phyloP scores from a whole-genome alignment of 2,329 filamentous ascomycete genomes.

The Rhinocladiella similis region DNA sequence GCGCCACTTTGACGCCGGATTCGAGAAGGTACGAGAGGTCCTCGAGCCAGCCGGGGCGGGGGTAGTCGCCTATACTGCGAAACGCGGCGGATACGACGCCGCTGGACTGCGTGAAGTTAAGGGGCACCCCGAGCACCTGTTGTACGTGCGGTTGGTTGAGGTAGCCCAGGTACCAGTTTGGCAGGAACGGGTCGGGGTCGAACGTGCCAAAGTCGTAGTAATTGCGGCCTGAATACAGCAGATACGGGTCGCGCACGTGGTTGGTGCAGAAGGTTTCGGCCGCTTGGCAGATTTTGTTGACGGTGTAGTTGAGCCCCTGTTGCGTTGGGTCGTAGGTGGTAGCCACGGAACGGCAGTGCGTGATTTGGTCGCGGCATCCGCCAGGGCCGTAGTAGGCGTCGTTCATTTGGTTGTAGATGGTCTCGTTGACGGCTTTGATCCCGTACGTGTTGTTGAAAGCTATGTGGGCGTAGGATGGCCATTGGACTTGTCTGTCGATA shows the following conservation, averaged over 20 bases:
- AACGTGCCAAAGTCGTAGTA: conserved; percentile 53
- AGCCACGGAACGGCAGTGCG: conserved; percentile 52
- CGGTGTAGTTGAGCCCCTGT: conserved; percentile 33
- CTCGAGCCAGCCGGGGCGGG: conserved; percentile 27
- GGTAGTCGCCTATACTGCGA: conserved; percentile 30
- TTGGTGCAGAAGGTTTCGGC: conserved; percentile 51
- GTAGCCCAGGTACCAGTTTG: conserved; percentile 47
- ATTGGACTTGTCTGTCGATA: conserved; percentile 52
- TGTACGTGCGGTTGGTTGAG: conserved; percentile 56
- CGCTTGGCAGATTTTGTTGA: conserved; percentile 50
- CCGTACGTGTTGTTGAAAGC: conserved; percentile 61
- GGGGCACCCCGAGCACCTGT: conserved; percentile 51
- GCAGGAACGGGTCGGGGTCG: conserved; percentile 47
- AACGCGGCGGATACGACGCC: conserved; percentile 53
- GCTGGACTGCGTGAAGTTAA: conserved; percentile 54
- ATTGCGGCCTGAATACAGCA: conserved; percentile 41
- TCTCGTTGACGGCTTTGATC: conserved; percentile 51
- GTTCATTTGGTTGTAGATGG: conserved; percentile 46
- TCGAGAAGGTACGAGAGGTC: conserved; percentile 55
- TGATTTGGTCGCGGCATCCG: conserved; percentile 57
- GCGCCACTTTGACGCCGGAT: conserved; percentile 56
- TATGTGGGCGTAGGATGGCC: conserved; percentile 51
- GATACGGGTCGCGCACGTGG: conserved; percentile 41
- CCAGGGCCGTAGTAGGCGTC: conserved; percentile 45
- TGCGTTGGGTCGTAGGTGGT: conserved; percentile 46